Base-by-base conservation (phyloP, 192 early-diverging fungal species). In the Linnemannia elongata region DNA sequence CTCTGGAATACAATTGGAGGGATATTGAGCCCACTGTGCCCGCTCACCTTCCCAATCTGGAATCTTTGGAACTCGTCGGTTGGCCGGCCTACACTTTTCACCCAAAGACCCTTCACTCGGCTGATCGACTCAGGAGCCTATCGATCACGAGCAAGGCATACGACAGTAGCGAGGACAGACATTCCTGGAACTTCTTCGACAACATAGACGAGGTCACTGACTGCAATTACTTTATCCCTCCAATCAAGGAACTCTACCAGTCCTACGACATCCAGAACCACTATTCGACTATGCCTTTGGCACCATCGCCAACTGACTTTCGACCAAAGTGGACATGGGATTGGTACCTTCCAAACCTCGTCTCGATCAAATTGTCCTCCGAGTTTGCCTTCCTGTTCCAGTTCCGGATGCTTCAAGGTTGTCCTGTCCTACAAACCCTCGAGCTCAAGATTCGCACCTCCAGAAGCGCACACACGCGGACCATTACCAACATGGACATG, bases 261-360 rank as follows among this genome's bases (percentile, higher is more conserved):
- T 60, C 57, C 4, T 60, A 60, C n/a, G n/a, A 6, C 57, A 27
- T 60, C 4, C 57, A n/a, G 22, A 24, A 6, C 52, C n/a, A n/a
- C 22, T 27, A 2, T 60, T 27, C 57, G 8, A 17, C 57, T 2
- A 27, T 7, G n/a, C 8, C 4, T n/a, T 60, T 27, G n/a, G 30
- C n/a, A 30, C 57, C 22, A 24, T 1, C n/a, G 1, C n/a, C 57
- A 60, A 10, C 24, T 8, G 6, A 30, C n/a, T 30, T n/a, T 60
- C 69, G 69, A 39, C 36, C 69, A 18, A 38, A 36, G 36, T 70
- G 69, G 69, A 39, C 36, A 13, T 70, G 69, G 69, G 69, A 70
- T 24, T 70, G 69, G 69, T 3, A 70, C 15, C 36, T 70, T 27
- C 69, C 69, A 20, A 36, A 70, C 10, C 69, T 38, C 33, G 33